Evolutionary conservation across 805 yeast species (phyloP).

Genomic region (Monosporozyma unispora): DNA sequence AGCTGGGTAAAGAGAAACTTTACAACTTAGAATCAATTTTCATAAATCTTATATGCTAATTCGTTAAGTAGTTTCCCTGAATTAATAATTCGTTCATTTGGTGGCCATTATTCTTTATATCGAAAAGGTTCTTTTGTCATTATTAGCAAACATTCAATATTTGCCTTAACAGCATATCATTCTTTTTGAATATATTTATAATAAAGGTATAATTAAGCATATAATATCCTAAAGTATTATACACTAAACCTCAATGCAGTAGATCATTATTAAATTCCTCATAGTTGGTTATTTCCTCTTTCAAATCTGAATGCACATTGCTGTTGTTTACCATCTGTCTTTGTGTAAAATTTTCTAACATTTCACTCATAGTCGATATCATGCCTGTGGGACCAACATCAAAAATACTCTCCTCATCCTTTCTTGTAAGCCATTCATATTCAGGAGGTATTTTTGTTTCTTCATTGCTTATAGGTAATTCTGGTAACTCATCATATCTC

Average conservation of each 20-base stretch:
- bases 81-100: too few species aligned
- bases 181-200: too few species aligned
- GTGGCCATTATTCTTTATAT: too few species aligned
- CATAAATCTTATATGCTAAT: too few species aligned
- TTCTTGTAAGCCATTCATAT: slow-evolving; percentile 42
- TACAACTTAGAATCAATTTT: too few species aligned
- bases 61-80: too few species aligned
- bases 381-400: slow-evolving; percentile 67
- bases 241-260: slow-evolving; percentile 3
- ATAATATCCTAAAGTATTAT: too few species aligned
- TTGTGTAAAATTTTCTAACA: slow-evolving; percentile 39
- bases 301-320: neutral
- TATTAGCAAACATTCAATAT: too few species aligned
- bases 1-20: too few species aligned
- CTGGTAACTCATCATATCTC: neutral
- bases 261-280: slow-evolving; percentile 8
- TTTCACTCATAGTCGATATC: slow-evolving; percentile 54
- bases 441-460: slow-evolving; percentile 16
- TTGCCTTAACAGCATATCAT: too few species aligned
- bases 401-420: slow-evolving; percentile 27
- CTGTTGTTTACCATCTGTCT: slow-evolving; percentile 11
- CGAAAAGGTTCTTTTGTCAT: too few species aligned
- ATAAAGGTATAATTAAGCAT: too few species aligned
- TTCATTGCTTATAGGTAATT: slow-evolving; percentile 17
- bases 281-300: slow-evolving; percentile 7